A percentile compares a stretch with the other conserved stretches of the same genome.
Conservation (phyloP, 1,284 basidiomycete genomes). For the Pseudozyma flocculosa region DNA sequence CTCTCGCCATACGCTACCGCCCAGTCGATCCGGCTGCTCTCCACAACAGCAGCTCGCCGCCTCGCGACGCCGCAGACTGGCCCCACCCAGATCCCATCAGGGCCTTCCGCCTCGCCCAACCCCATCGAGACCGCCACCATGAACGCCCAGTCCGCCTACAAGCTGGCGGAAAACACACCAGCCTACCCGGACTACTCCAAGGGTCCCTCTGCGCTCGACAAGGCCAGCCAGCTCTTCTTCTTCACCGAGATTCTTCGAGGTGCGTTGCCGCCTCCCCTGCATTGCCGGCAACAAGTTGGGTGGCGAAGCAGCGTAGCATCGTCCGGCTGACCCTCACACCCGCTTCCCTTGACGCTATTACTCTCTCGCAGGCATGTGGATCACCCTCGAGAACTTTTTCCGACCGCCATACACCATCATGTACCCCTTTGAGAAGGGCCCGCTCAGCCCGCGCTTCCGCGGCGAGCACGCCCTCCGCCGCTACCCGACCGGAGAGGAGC, state of each 20-base stretch:
- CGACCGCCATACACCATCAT: conserved; percentile 96
- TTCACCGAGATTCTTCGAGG: conserved; percentile 97
- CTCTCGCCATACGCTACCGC: conserved; percentile 17
- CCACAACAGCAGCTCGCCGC: conserved; percentile 23
- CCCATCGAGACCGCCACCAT: conserved; percentile 23
- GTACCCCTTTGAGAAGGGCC: conserved; percentile 80
- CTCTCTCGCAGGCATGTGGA: conserved; percentile 81
- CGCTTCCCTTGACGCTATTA: background rate
- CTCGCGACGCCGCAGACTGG: conserved; percentile 36
- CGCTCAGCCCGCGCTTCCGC: conserved; percentile 93
- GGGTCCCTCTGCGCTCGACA: conserved; percentile 73
- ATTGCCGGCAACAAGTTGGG: too few relatives aligned
- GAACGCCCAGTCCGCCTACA: conserved; percentile 20
- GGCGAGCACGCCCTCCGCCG: conserved; percentile 97
- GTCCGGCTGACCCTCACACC: too few relatives aligned
- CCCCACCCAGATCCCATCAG: conserved; percentile 19
- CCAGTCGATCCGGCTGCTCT: conserved; percentile 29
- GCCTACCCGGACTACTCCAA: conserved; percentile 60
- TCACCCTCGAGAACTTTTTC: conserved; percentile 98
- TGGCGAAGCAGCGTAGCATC: too few relatives aligned
- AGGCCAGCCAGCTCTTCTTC: conserved; percentile 95
- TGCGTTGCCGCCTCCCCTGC: conserved; percentile 63
- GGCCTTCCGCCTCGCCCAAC: conserved; percentile 22
- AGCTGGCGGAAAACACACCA: conserved; percentile 12
- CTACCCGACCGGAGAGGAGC: conserved; percentile 97